Conservation (phyloP, 306 rosid species). For the Cucumis sativus region Cucumber_9930_V3 NC_026655.2:23301001-23301500, state of each 20-base stretch:
- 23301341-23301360: constrained; percentile 97
- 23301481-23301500: constrained; percentile 18
- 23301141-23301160: background rate
- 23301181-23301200: background rate
- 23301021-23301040: constrained; percentile 88
- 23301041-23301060: constrained; percentile 99
- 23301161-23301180: background rate
- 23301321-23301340: constrained; percentile 92
- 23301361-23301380: constrained; percentile 99
- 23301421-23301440: constrained; percentile 93
- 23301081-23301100: constrained; percentile 8
- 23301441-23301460: constrained; percentile 95
- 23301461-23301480: constrained; percentile 99
- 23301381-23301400: constrained; percentile 99
- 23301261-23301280: background rate
- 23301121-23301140: background rate
- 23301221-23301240: background rate
- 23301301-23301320: constrained; percentile 53
- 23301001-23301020: constrained; percentile 98
- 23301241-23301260: background rate
- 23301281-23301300: background rate
- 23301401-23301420: constrained; percentile 85
- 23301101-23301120: background rate
- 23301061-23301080: constrained; percentile 62
- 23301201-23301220: background rate